phyloP scores from a whole-genome alignment of 106 monocot species.

The Dioscorea dumetorum region DNA sequence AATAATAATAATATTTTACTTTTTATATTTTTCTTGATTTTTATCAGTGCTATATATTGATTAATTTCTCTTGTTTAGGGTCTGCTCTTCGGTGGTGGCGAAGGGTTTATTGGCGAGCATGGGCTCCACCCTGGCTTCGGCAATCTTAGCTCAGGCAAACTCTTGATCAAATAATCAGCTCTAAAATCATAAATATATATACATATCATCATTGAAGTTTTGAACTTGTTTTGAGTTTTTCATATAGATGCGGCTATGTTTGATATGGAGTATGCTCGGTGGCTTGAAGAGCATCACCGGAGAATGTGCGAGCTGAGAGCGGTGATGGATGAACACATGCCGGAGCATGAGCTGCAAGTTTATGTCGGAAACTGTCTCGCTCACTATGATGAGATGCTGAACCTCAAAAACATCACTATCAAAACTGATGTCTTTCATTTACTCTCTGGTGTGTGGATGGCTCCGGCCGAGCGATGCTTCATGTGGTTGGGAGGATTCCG shows the following conservation, averaged over 20 bases:
- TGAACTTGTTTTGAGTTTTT: background rate
- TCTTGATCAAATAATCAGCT: background rate
- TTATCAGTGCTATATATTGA: no score
- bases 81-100: conserved; percentile 35
- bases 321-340: conserved; percentile 45
- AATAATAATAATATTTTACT: no score
- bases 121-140: conserved; percentile 25
- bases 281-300: conserved; percentile 55
- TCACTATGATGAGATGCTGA: conserved; percentile 45
- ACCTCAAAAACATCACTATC: conserved; percentile 26
- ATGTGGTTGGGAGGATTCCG: conserved; percentile 73
- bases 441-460: conserved; percentile 60
- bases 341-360: conserved; percentile 49
- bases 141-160: conserved; percentile 45
- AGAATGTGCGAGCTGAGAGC: conserved; percentile 42
- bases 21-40: no score
- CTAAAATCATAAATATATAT: background rate
- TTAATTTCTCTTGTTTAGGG: conserved; percentile 20
- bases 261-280: conserved; percentile 64
- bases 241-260: conserved; percentile 54
- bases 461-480: conserved; percentile 74
- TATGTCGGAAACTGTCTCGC: conserved; percentile 39
- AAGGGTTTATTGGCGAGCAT: conserved; percentile 40
- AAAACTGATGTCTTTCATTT: conserved; percentile 65
- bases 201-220: background rate